These are phyloP conservation scores for Phytophthora cactorum DNA, from an alignment of 352 stramenopile genomes.

Conservation along the genomic window DNA sequence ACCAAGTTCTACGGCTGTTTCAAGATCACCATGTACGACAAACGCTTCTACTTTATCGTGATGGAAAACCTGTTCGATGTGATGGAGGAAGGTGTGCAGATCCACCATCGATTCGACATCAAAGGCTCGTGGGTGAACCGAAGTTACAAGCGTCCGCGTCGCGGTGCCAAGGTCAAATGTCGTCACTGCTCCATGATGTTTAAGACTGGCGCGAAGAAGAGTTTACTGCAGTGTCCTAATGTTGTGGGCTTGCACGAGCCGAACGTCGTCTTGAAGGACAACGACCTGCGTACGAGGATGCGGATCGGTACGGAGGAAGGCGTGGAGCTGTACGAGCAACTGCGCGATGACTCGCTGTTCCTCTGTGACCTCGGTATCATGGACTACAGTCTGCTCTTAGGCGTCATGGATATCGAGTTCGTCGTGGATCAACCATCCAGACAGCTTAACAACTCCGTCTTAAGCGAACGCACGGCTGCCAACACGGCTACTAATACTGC, in stretches of 20 bases:
- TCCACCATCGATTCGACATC: conserved; percentile 91
- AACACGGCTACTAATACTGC: conserved; percentile 27
- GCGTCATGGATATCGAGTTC: conserved; percentile 87
- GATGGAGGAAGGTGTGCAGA: conserved; percentile 62
- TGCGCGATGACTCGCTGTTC: conserved; percentile 81
- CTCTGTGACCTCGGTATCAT: conserved; percentile 85
- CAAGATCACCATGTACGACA: conserved; percentile 90
- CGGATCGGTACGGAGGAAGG: conserved; percentile 67
- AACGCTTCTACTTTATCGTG: conserved; percentile 92
- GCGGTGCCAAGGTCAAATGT: conserved; percentile 83
- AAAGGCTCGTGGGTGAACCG: conserved; percentile 93
- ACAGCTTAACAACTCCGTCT: conserved; percentile 41
- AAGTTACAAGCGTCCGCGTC: conserved; percentile 77
- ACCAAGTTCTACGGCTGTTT: conserved; percentile 93
- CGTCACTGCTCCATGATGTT: conserved; percentile 90
- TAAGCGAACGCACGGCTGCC: conserved; percentile 26
- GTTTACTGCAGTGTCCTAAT: conserved; percentile 74
- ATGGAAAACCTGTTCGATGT: conserved; percentile 93
- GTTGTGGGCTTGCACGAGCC: conserved; percentile 81
- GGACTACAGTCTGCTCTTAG: conserved; percentile 92
- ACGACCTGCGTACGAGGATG: conserved; percentile 84
- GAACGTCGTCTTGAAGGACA: conserved; percentile 90
- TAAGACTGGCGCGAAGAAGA: conserved; percentile 75
- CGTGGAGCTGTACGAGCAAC: conserved; percentile 63
- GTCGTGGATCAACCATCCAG: conserved; percentile 60